Evolutionary conservation across 495 filamentous ascomycete genomes (phyloP).

Genomic region (Endocarpon pusillum): DNA sequence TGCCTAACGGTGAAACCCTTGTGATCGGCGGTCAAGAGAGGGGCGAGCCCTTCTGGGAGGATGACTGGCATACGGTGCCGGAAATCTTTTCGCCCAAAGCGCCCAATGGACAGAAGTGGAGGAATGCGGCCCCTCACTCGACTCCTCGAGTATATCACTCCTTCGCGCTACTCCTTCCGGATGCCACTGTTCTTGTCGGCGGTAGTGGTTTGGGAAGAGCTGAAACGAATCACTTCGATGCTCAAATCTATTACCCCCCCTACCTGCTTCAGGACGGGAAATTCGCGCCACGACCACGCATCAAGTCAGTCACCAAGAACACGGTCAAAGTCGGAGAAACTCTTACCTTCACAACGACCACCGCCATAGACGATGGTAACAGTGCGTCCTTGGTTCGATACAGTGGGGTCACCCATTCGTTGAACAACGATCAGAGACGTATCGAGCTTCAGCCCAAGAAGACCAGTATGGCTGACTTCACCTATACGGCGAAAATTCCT

Average conservation of each 20-base stretch:
- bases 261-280: slow-evolving; percentile 36
- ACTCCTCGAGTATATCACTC: slow-evolving; percentile 40
- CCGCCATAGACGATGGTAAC: too few species aligned
- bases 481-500: slow-evolving; percentile 21
- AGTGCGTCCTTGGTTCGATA: slow-evolving; percentile 26
- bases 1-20: slow-evolving; percentile 40
- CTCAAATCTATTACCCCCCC: slow-evolving; percentile 36
- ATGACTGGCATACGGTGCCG: slow-evolving; percentile 21
- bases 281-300: slow-evolving; percentile 24
- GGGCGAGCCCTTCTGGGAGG: slow-evolving; percentile 33
- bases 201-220: slow-evolving; percentile 42
- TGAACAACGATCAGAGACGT: slow-evolving; percentile 43
- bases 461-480: slow-evolving; percentile 5
- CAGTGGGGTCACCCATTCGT: slow-evolving; percentile 34
- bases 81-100: slow-evolving; percentile 35
- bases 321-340: slow-evolving; percentile 11
- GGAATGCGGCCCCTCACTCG: slow-evolving; percentile 19
- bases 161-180: slow-evolving; percentile 34
- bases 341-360: slow-evolving; percentile 14
- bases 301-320: slow-evolving; percentile 10
- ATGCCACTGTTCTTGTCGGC: slow-evolving; percentile 35
- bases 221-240: slow-evolving; percentile 43
- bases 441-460: slow-evolving; percentile 20
- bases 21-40: slow-evolving; percentile 34
- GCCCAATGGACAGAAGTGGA: slow-evolving; percentile 20